Percentiles rank a stretch among this genome's conserved stretches.
Evolutionary conservation across 768 basidiomycete genomes (phyloP).

Genomic region (Ramaria sp.): DNA sequence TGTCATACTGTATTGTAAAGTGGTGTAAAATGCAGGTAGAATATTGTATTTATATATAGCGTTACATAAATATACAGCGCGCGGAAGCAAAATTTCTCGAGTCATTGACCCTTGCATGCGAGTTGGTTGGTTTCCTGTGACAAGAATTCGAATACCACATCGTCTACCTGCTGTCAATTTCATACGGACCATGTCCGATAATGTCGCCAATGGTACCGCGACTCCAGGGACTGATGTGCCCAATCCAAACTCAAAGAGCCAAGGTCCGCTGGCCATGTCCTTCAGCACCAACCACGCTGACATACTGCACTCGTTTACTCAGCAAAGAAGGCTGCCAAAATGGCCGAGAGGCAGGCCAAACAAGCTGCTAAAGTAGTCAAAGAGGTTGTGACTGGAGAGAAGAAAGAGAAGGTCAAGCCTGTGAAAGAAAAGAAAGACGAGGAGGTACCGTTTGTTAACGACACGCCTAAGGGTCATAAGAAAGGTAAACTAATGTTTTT

Average conservation of each 20-base stretch:
- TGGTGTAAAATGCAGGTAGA: too few species aligned
- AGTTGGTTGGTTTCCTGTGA: background rate
- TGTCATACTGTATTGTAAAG: too few species aligned
- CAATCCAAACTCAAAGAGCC: constrained; percentile 9
- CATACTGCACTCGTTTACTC: constrained; percentile 17
- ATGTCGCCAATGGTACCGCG: background rate
- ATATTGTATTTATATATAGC: too few species aligned
- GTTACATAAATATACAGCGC: background rate
- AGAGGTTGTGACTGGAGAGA: constrained; percentile 36
- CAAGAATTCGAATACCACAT: background rate
- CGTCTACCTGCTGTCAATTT: background rate
- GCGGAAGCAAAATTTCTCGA: background rate
- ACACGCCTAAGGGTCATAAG: constrained; percentile 84
- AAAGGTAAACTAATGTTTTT: constrained; percentile 50
- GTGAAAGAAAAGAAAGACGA: constrained; percentile 67
- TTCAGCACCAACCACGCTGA: background rate
- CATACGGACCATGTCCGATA: background rate
- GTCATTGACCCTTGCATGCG: background rate
- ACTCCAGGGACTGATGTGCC: constrained; percentile 5
- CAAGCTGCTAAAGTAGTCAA: constrained; percentile 42
- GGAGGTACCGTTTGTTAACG: constrained; percentile 74
- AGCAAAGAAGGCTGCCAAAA: constrained; percentile 54
- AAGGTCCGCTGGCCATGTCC: constrained; percentile 3
- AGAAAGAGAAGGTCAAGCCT: constrained; percentile 51
- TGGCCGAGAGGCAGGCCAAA: constrained; percentile 49